phyloP scores from a whole-genome alignment of 495 filamentous ascomycete species.

The Viridothelium virens region DNA sequence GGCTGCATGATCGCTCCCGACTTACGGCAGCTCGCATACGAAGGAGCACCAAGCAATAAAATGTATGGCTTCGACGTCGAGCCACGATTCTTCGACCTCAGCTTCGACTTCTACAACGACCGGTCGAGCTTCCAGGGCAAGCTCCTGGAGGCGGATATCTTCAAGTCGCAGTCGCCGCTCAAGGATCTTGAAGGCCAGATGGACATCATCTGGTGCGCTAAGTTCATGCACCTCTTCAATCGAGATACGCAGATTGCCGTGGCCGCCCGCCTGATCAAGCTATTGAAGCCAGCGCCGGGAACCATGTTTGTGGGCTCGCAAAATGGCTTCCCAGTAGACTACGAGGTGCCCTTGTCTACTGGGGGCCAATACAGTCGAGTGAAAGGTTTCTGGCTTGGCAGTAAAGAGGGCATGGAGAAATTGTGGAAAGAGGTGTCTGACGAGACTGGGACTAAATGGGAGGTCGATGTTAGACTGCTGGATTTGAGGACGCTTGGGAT shows the following conservation, averaged over 20 bases:
- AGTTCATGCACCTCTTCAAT: constrained; percentile 15
- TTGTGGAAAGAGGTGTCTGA: constrained; percentile 11
- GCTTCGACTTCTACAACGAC: constrained; percentile 13
- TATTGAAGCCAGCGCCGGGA: constrained; percentile 6
- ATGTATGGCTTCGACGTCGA: constrained; percentile 29
- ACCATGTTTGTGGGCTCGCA: constrained; percentile 11
- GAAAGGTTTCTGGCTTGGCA: constrained; percentile 8
- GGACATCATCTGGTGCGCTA: constrained; percentile 13
- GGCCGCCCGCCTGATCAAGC: background rate
- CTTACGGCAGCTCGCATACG: constrained; percentile 27
- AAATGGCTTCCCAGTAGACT: constrained; percentile 5
- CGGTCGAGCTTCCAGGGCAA: constrained; percentile 1
- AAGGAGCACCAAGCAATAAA: constrained; percentile 26
- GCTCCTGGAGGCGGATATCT: constrained; percentile 12
- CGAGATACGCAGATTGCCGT: constrained; percentile 4
- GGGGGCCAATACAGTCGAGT: background rate
- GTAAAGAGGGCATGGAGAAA: constrained; percentile 6
- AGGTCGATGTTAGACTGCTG: constrained; percentile 13
- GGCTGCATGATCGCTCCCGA: constrained; percentile 35
- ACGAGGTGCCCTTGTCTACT: constrained; percentile 10
- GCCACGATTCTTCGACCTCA: constrained; percentile 13
- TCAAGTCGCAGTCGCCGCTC: background rate
- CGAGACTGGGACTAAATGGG: constrained; percentile 4
- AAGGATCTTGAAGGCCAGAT: constrained; percentile 11
- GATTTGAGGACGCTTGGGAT: constrained; percentile 13